Percentiles rank a stretch among this genome's conserved stretches.
Evolutionary conservation across 148 eudicot species (phyloP).

Genomic region (Amaranthus cruentus): DNA sequence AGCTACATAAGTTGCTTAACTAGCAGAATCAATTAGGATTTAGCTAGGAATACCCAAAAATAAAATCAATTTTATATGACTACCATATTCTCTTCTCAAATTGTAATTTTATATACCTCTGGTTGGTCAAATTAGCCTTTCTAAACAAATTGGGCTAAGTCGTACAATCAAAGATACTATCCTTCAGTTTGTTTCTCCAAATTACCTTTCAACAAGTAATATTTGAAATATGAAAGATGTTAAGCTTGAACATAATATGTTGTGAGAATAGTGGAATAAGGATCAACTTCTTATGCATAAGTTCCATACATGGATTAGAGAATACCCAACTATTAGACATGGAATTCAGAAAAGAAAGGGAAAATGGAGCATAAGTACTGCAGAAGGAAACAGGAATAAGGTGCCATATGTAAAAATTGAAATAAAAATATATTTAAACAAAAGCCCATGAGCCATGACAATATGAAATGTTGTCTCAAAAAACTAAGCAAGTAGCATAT

Average conservation of each 20-base stretch:
- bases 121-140: slow-evolving; percentile 23
- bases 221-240: slow-evolving; percentile 15
- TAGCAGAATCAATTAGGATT: slow-evolving; percentile 6
- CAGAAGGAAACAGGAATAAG: neutral
- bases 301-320: slow-evolving; percentile 7
- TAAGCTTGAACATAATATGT: slow-evolving; percentile 16
- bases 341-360: neutral
- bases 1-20: slow-evolving; percentile 3
- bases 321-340: slow-evolving; percentile 8
- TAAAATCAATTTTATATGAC: neutral
- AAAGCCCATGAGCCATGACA: slow-evolving; percentile 1
- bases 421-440: neutral
- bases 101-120: slow-evolving; percentile 23
- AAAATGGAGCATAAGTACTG: neutral
- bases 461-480: neutral
- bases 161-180: too few relatives aligned
- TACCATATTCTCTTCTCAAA: slow-evolving; percentile 1
- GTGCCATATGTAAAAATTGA: neutral
- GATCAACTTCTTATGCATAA: slow-evolving; percentile 19
- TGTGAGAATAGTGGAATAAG: slow-evolving; percentile 12
- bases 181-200: too few relatives aligned
- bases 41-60: neutral
- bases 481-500: neutral
- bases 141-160: slow-evolving; percentile 15
- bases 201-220: neutral